These are phyloP conservation scores for Didymosphaeria variabile DNA, from an alignment of 2,329 filamentous ascomycete genomes.

Conservation along the genomic window DNA sequence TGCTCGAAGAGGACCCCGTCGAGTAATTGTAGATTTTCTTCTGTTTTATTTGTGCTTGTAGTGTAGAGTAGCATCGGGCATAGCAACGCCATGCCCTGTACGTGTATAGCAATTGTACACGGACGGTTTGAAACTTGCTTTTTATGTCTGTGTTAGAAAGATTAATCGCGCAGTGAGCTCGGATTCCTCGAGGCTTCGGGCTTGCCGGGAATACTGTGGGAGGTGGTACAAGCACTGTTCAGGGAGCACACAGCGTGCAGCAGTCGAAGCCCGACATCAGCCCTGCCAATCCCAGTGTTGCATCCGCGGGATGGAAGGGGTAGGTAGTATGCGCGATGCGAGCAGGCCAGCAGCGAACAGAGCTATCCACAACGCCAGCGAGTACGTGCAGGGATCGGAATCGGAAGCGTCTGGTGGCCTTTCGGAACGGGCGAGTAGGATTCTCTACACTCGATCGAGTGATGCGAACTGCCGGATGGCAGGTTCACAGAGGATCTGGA, in stretches of 20 bases:
- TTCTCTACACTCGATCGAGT: neutral
- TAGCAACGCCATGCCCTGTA: slow-evolving; percentile 20
- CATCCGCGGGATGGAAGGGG: neutral
- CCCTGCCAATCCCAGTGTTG: neutral
- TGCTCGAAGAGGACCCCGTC: slow-evolving; percentile 80
- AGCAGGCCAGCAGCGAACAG: neutral
- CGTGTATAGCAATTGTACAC: slow-evolving; percentile 28
- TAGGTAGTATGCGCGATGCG: neutral
- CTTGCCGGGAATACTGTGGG: neutral
- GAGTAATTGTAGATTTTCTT: slow-evolving; percentile 18
- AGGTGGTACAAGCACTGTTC: neutral
- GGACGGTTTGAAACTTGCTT: slow-evolving; percentile 2
- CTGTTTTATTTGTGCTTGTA: slow-evolving; percentile 18
- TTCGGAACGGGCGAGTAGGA: neutral
- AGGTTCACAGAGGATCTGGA: neutral
- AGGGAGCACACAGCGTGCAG: neutral
- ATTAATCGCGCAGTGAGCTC: neutral
- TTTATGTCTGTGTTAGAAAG: neutral
- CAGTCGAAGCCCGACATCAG: neutral
- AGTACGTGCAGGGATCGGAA: neutral
- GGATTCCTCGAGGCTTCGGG: neutral
- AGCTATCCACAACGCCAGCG: neutral
- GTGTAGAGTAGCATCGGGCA: slow-evolving; percentile 11
- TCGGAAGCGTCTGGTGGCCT: neutral
- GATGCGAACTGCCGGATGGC: neutral